phyloP scores from a whole-genome alignment of 2,329 filamentous ascomycete genomes.

The Pseudogymnoascus sp. region DNA sequence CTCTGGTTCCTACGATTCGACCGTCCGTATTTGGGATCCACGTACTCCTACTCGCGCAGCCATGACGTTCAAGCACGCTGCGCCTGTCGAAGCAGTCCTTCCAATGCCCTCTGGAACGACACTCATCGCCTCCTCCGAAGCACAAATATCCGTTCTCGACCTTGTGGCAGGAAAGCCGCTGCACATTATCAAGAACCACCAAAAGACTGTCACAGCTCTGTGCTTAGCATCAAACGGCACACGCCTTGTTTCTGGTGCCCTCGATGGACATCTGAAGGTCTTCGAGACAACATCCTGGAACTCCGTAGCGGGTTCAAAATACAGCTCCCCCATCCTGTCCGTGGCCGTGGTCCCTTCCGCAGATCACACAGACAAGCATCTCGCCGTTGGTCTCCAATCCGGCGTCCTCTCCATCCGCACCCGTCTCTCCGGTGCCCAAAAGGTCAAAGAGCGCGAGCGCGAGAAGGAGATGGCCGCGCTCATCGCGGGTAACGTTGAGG shows the following conservation, averaged over 20 bases:
- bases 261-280: slow-evolving; percentile 95
- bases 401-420: slow-evolving; percentile 88
- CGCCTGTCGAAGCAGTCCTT: slow-evolving; percentile 80
- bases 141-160: slow-evolving; percentile 83
- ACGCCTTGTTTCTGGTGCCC: slow-evolving; percentile 75
- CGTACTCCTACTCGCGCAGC: slow-evolving; percentile 62
- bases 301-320: slow-evolving; percentile 90
- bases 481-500: slow-evolving; percentile 67
- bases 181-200: slow-evolving; percentile 83
- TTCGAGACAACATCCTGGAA: slow-evolving; percentile 95
- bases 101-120: slow-evolving; percentile 81
- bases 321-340: slow-evolving; percentile 81
- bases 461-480: slow-evolving; percentile 81
- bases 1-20: slow-evolving; percentile 90
- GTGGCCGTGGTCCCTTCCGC: slow-evolving; percentile 62
- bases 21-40: slow-evolving; percentile 89
- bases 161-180: slow-evolving; percentile 84
- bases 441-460: slow-evolving; percentile 64
- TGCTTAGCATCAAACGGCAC: slow-evolving; percentile 72
- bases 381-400: slow-evolving; percentile 90
- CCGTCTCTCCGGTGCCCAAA: slow-evolving; percentile 75
- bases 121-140: slow-evolving; percentile 75
- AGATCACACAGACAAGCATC: slow-evolving; percentile 75
- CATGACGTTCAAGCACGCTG: slow-evolving; percentile 93
- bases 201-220: slow-evolving; percentile 92